Percentiles rank a stretch among this genome's conserved stretches.
Evolutionary conservation across 1,139 yeast species (phyloP).

Genomic region (Debaryomyces fabryi): DNA sequence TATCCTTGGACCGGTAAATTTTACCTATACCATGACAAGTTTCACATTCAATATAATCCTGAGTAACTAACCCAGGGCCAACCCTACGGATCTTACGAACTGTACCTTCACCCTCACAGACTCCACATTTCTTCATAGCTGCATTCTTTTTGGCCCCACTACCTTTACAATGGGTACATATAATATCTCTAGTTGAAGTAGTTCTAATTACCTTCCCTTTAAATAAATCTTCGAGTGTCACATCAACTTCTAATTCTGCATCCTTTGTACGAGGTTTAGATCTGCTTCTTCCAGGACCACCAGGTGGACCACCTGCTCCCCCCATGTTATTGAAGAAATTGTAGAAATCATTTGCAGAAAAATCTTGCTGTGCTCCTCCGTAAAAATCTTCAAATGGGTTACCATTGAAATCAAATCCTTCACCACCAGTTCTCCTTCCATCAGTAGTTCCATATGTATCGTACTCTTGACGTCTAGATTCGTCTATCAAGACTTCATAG

Average conservation of each 20-base stretch:
- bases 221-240: slow-evolving; percentile 75
- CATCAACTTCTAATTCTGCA: slow-evolving; percentile 63
- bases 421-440: slow-evolving; percentile 25
- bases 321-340: slow-evolving; percentile 61
- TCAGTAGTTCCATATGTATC: slow-evolving; percentile 59
- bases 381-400: slow-evolving; percentile 49
- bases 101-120: slow-evolving; percentile 76
- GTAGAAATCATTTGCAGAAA: slow-evolving; percentile 69
- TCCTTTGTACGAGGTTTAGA: slow-evolving; percentile 54
- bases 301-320: slow-evolving; percentile 20
- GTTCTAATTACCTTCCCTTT: slow-evolving; percentile 81
- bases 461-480: slow-evolving; percentile 54
- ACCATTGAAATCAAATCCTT: slow-evolving; percentile 26
- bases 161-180: slow-evolving; percentile 76
- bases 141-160: slow-evolving; percentile 72
- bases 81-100: slow-evolving; percentile 63
- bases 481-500: slow-evolving; percentile 74
- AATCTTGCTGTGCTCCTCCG: slow-evolving; percentile 37
- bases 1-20: slow-evolving; percentile 63
- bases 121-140: slow-evolving; percentile 54
- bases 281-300: slow-evolving; percentile 15
- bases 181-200: slow-evolving; percentile 69
- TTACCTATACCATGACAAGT: slow-evolving; percentile 76
- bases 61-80: slow-evolving; percentile 77
- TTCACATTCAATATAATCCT: slow-evolving; percentile 63